Base-by-base conservation (phyloP, 495 filamentous ascomycete genomes). In the Bathelium albidoporum region DNA sequence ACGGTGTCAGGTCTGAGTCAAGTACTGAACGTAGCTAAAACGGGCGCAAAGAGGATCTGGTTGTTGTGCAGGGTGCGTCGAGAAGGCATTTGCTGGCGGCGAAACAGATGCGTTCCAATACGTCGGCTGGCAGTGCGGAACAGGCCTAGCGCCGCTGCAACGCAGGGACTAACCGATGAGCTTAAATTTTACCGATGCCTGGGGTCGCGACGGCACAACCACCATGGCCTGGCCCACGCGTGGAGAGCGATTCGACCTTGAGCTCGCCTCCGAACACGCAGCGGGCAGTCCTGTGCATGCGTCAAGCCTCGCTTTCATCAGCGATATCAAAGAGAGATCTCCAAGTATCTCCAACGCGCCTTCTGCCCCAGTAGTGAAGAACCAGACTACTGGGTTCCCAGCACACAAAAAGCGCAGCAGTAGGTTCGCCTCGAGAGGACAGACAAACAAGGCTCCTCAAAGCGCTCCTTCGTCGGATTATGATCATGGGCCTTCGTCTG, bases 351-450 rank as follows among this genome's bases (percentile, higher is more conserved):
- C 81, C 1, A 82, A 80, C 52, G 73, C 83, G n/a, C 89, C 90
- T 5, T 78, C 80, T 58, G 85, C 87, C 12, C 87, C 87, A 3
- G 82, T 78, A 60, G 73, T 82, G 20, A 82, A 83, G 43, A 73
- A 69, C 24, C 80, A 82, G 26, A 70, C 81, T 4, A 85, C 80
- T n/a, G 93, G 92, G 1, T 97, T 97, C 65, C 94, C 94, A 29
- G 83, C 83, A 49, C 92, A 89, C 76, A 92, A 88, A 70, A 92
- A 87, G 69, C 86, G 93, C 44, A 69, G 78, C 0, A 95, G 90
- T 5, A 81, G 86, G 32, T 96, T 96, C 80, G 24, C 24, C 9
- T 55, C 49, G 32, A 44, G 26, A 20, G 32, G 20, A n/a, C 45
- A 58, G 26, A 29, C 29, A 22, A 22, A 41, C 22, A 71, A 61